Base-by-base conservation (phyloP, 2,329 filamentous ascomycete species). In the Ascochyta fabae region DNA sequence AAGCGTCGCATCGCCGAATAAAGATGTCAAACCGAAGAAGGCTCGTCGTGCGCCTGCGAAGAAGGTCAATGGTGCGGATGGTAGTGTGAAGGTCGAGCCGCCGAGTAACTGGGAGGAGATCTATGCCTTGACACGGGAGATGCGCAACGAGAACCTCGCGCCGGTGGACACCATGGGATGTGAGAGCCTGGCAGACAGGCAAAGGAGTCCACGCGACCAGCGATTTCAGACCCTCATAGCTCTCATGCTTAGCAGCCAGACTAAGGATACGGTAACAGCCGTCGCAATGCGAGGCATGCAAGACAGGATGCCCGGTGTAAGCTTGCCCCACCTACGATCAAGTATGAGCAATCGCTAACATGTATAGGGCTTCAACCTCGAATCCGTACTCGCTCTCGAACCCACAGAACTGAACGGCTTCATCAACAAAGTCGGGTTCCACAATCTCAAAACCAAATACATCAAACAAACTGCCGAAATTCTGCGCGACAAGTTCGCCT, bases 91-190 rank as follows among this genome's bases (percentile, higher is more conserved):
- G 61, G 64, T 78, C 15, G 80, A 83, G 60, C 86, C 92, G 1
- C 92, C 93, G 0, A 82, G 86, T 0, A 87, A 92, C 72, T 97
- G 95, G 95, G 86, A 92, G 59, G 84, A 87, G 53, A 86, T 96
- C 53, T 99, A 97, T 77, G 78, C 83, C 31, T 78, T 86, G 0
- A 89, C 96, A 40, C 88, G 88, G 68, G 83, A 85, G 68, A 97
- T 98, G 92, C 88, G 77, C 78, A 89, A 72, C 72, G 84, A 79
- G 76, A 89, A 84, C 35, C 76, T 84, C 0, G 95, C 95, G 0
- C 90, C 94, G 0, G 95, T 99, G 10, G 95, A 99, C 75, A 98
- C 94, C 0, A 97, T 98, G 93, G 95, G 95, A 10, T 99, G 95
- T 76, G 92, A 92, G 76, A 84, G 85, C 7, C 81, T 95, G 9